Percentiles rank a stretch among this genome's conserved stretches.
phyloP scores from a whole-genome alignment of 2,329 filamentous ascomycete species.

The Fusarium ambrosium region DNA sequence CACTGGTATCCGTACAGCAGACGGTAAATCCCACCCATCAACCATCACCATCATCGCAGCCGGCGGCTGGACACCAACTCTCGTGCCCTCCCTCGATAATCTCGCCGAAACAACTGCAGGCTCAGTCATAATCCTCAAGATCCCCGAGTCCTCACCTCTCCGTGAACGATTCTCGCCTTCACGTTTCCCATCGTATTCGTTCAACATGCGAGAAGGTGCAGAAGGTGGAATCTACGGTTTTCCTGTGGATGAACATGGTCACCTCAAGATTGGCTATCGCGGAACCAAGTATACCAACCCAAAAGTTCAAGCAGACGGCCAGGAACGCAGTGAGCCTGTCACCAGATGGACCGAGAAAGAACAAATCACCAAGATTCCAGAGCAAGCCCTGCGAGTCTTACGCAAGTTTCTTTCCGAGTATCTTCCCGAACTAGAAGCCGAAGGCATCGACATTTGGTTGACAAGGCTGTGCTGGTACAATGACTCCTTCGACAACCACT shows the following conservation, averaged over 20 bases:
- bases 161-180: conserved; percentile 26
- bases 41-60: conserved; percentile 55
- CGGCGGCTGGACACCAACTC: conserved; percentile 43
- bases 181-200: conserved; percentile 33
- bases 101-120: conserved; percentile 43
- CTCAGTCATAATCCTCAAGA: conserved; percentile 33
- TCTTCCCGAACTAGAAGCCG: conserved; percentile 57
- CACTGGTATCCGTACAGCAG: conserved; percentile 54
- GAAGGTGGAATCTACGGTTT: conserved; percentile 64
- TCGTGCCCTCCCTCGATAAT: conserved; percentile 36
- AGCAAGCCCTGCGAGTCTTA: conserved; percentile 47
- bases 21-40: conserved; percentile 52
- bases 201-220: conserved; percentile 30
- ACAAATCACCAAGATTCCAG: conserved; percentile 43
- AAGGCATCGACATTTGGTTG: conserved; percentile 54
- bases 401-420: conserved; percentile 54
- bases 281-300: conserved; percentile 66
- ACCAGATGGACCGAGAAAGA: conserved; percentile 53
- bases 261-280: conserved; percentile 65
- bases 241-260: conserved; percentile 56
- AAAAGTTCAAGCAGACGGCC: conserved; percentile 51
- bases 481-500: conserved; percentile 52
- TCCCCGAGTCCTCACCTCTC: conserved; percentile 24
- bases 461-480: conserved; percentile 51
- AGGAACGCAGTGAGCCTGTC: conserved; percentile 55